Base-by-base conservation (phyloP, 2,329 filamentous ascomycete genomes). In the Arachnomyces sp. region DNA sequence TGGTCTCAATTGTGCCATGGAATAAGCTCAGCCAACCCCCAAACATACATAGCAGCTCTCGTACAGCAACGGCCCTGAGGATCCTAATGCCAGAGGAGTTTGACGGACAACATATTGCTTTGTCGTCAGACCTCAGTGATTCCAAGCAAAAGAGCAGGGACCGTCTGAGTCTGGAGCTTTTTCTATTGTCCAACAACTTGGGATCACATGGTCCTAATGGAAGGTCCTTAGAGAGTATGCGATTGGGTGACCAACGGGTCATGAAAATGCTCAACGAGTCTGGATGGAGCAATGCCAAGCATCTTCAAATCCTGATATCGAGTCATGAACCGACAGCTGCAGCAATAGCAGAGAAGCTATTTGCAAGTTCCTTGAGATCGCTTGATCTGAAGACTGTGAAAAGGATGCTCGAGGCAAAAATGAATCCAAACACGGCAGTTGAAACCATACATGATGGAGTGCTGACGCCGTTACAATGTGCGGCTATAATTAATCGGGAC, bases 21-120 rank as follows among this genome's bases (percentile, higher is more conserved):
- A 43, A 37, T 9, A 44, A 28, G 13, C 34, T 39, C 3, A 21
- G 25, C 13, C 31, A 42, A 3, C 43, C 44, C 2, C 28, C n/a
- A 4, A 43, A 43, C 14, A 21, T 43, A 29, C 29, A 39, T 28
- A 49, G 42, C 15, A 34, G 34, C 13, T 49, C 48, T 5, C 42
- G 46, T 8, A 45, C 34, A 28, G 44, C 39, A 6, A 33, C 45
- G 3, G 47, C 36, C 29, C 25, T 52, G 7, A 44, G 29, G 3
- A 47, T 52, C 16, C 31, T 52, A 12, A 47, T 52, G 44, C 48
- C 48, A 16, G 47, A 49, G 31, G 39, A 37, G 12, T 36, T 31
- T 14, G 17, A 38, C 12, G 38, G 37, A 6, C 17, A 45, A 12
- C 33, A 44, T 31, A 16, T 47, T 12, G 44, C 44, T 9, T 14